Percentiles rank a stretch among this genome's conserved stretches.
Evolutionary conservation across 2,329 filamentous ascomycete species (phyloP).

Genomic region (Bipolaris gigantea): DNA sequence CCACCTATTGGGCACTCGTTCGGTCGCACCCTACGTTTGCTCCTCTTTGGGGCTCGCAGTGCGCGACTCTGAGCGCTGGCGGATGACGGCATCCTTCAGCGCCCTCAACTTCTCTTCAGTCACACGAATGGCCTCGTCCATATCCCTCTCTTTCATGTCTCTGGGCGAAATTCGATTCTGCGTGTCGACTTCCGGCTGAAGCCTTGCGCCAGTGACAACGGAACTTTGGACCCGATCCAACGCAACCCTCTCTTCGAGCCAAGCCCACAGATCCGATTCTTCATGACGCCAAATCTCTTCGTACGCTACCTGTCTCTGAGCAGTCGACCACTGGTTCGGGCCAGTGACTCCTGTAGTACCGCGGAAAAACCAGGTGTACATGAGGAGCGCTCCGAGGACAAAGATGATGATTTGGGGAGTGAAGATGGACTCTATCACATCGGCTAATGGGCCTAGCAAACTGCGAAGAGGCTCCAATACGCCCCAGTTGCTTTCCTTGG

Average conservation of each 20-base stretch:
- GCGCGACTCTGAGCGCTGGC: slow-evolving; percentile 24
- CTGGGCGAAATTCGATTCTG: slow-evolving; percentile 53
- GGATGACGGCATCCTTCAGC: slow-evolving; percentile 69
- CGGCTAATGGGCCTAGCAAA: slow-evolving; percentile 68
- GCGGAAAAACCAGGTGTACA: slow-evolving; percentile 42
- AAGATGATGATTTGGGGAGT: slow-evolving; percentile 77
- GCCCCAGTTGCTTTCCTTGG: slow-evolving; percentile 64
- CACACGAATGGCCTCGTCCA: slow-evolving; percentile 78
- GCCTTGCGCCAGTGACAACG: slow-evolving; percentile 24
- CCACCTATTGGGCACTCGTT: background rate
- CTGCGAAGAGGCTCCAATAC: slow-evolving; percentile 75
- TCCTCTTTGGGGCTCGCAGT: slow-evolving; percentile 29
- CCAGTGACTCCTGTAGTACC: slow-evolving; percentile 35
- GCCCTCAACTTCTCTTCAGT: slow-evolving; percentile 83
- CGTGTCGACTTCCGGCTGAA: slow-evolving; percentile 44
- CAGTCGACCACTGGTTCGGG: slow-evolving; percentile 44
- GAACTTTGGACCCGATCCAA: slow-evolving; percentile 57
- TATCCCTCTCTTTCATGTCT: slow-evolving; percentile 71
- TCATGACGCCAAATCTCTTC: slow-evolving; percentile 91
- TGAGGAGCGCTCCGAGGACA: slow-evolving; percentile 63
- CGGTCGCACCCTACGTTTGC: slow-evolving; percentile 7
- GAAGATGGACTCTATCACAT: slow-evolving; percentile 70
- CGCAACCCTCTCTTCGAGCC: slow-evolving; percentile 84
- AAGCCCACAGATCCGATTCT: slow-evolving; percentile 88
- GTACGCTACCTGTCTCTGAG: slow-evolving; percentile 78